Base-by-base conservation (phyloP, 179 eudicot genomes). In the Monotropa hypopitys region DNA sequence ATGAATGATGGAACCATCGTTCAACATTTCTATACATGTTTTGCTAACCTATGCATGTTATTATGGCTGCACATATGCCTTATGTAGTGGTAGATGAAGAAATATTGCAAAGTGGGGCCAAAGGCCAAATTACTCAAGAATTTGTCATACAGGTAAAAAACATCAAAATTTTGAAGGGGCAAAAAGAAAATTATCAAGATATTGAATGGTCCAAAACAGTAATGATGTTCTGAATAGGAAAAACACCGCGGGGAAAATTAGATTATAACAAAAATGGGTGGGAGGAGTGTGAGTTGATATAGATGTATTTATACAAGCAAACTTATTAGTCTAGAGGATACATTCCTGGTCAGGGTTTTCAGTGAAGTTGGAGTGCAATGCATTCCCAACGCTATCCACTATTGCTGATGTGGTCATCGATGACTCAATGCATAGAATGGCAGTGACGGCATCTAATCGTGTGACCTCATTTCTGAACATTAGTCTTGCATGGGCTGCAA, bases 321-420 rank as follows among this genome's bases (percentile, higher is more conserved):
- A 49, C 20, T 40, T 12, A 23, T 40, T 12, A 23, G 73, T 75
- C 4, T 7, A 26, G 35, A 88, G 90, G 88, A 88, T 88, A 86
- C 90, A 94, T 89, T 94, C 97, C 46, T 78, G 47, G 80, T 94
- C 97, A 73, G 98, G 98, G 72, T 89, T 88, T 63, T 92, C 97
- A 0, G 88, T 70, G 82, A 94, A 94, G 50, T 93, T 93, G 56
- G 98, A 93, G 84, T 91, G 94, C 79, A 93, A 68, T 28, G 94
- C 98, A 83, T 91, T 93, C 43, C 97, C 98, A 26, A 82, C 86
- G 66, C 91, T 88, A 73, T 92, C 98, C 49, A 94, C 95, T 47
- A 92, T 91, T n/a, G 97, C 97, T 33, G 98, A 94, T 47, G 94
- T 91, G 33, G 97, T 94, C 98, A 94, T 94, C 67, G 98, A 94